Conservation (phyloP, 2,329 filamentous ascomycete species). For the Pseudopithomyces chartarum region DNA sequence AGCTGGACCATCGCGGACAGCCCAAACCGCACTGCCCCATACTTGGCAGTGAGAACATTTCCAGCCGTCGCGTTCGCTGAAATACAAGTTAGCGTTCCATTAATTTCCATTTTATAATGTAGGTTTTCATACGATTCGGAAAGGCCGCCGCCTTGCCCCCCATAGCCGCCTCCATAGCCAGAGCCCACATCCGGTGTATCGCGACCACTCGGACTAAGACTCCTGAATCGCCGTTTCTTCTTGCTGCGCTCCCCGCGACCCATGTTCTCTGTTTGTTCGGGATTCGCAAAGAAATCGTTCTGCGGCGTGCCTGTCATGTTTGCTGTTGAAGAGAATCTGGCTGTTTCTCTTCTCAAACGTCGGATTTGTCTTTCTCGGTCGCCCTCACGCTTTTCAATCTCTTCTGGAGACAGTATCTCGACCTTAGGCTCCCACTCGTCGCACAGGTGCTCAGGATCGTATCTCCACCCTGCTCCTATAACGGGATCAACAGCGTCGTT, state of each 20-base stretch:
- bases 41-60: constrained; percentile 85
- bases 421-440: constrained; percentile 59
- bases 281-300: constrained; percentile 64
- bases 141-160: constrained; percentile 66
- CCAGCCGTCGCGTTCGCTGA: constrained; percentile 78
- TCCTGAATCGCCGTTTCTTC: constrained; percentile 92
- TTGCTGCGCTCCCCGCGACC: constrained; percentile 90
- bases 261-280: constrained; percentile 72
- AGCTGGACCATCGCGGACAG: constrained; percentile 85
- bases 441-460: constrained; percentile 86
- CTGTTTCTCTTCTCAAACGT: constrained; percentile 85
- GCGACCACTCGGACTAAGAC: constrained; percentile 79
- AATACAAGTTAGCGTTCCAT: constrained; percentile 17
- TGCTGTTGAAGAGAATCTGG: constrained; percentile 84
- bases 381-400: constrained; percentile 95
- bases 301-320: constrained; percentile 76
- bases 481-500: constrained; percentile 79
- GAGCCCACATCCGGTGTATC: constrained; percentile 77
- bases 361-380: constrained; percentile 91
- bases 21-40: constrained; percentile 92
- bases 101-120: neutral
- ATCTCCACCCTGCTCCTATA: constrained; percentile 91
- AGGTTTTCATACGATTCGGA: constrained; percentile 45
- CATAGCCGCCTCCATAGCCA: constrained; percentile 74
- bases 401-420: constrained; percentile 79